Evolutionary conservation across 768 basidiomycete species (phyloP).

Genomic region (Boletus subparvulus): DNA sequence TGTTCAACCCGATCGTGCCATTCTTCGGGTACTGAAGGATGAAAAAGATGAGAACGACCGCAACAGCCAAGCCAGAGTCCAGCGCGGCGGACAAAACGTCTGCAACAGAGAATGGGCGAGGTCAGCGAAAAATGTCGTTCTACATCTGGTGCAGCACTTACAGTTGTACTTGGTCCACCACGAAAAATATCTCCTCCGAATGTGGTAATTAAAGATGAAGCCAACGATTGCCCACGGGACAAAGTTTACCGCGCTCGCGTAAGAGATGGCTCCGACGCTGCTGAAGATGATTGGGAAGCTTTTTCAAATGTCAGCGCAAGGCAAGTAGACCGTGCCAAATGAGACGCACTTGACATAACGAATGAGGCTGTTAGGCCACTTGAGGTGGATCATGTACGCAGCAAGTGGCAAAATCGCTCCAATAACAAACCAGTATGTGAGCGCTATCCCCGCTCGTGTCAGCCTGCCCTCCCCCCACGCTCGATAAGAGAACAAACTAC

Average conservation of each 20-base stretch:
- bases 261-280: slow-evolving; percentile 60
- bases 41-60: slow-evolving; percentile 58
- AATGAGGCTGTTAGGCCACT: slow-evolving; percentile 61
- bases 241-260: slow-evolving; percentile 64
- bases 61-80: slow-evolving; percentile 66
- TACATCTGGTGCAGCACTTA: slow-evolving; percentile 15
- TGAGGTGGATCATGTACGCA: slow-evolving; percentile 52
- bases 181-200: slow-evolving; percentile 58
- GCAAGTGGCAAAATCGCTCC: slow-evolving; percentile 64
- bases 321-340: neutral
- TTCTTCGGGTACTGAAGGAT: slow-evolving; percentile 62
- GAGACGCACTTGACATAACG: slow-evolving; percentile 63
- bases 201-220: slow-evolving; percentile 62
- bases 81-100: slow-evolving; percentile 71
- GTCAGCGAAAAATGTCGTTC: slow-evolving; percentile 16
- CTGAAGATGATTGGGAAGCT: slow-evolving; percentile 51
- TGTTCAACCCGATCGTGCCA: slow-evolving; percentile 55
- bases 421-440: slow-evolving; percentile 77
- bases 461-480: neutral
- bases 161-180: slow-evolving; percentile 67
- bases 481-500: neutral
- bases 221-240: slow-evolving; percentile 66
- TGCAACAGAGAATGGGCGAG: slow-evolving; percentile 7
- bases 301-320: neutral
- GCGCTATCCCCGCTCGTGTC: slow-evolving; percentile 20